Base-by-base conservation (phyloP, 345 rosid species). In the Murraya paniculata region DNA sequence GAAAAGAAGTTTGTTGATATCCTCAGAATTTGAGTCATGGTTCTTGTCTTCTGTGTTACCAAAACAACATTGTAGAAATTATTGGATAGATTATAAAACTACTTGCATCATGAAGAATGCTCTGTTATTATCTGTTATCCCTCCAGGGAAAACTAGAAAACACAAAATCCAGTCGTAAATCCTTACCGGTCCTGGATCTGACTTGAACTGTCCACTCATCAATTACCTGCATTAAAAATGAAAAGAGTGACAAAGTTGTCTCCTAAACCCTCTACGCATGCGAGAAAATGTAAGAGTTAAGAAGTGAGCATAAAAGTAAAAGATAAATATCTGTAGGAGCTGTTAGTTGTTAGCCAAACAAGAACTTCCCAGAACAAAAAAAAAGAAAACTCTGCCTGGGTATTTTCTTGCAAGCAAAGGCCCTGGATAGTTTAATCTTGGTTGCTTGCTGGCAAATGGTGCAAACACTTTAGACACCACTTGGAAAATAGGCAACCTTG, bases 181-280 rank as follows among this genome's bases (percentile, higher is more conserved):
- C 38, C 61, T 81, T 84, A 90, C 98, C 91, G 79, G 88, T 84
- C 86, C 90, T 87, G 31, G 96, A 78, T 82, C 90, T 86, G 80
- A 95, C 90, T 86, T 91, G 98, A 80, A 30, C 78, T 27, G 92
- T 91, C 99, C 99, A 93, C 78, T 95, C 98, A 64, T 95, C 92
- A 67, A 91, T 88, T 41, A 92, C 79, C 99, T 95, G 89, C 82
- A 74, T 5, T 57, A 71, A 68, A 76, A 27, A 53, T 16, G 36
- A 14, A 56, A 76, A 18, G 22, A 41, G 74, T 81, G 57, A 66
- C 14, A 18, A 28, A 53, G n/a, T 30, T 68, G 80, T 77, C 25
- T 73, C 67, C 57, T 64, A 22, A 72, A 64, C 64, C 39, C 24
- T 69, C 18, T 16, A 3, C 1, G 48, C 53, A 28, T n/a, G 13